These are phyloP conservation scores for Alopecurus myosuroides DNA, from an alignment of 176 grass and related monocot species.

Conservation along the genomic window DNA sequence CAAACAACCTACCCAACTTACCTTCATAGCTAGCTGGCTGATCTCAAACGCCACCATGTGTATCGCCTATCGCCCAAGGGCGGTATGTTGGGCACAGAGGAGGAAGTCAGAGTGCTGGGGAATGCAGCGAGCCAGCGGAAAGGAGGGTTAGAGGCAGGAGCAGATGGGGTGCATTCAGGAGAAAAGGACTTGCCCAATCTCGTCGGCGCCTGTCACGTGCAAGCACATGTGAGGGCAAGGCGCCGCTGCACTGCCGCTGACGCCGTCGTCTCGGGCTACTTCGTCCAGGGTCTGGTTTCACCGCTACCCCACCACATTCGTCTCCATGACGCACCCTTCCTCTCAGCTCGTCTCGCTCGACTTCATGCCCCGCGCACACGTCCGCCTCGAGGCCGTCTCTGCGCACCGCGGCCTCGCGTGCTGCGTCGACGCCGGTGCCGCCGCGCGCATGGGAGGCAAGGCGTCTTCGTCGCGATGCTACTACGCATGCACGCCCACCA, in stretches of 20 bases:
- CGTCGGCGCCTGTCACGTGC: too few species aligned
- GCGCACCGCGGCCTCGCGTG: constrained; percentile 31
- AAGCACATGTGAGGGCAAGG: too few species aligned
- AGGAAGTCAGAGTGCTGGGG: too few species aligned
- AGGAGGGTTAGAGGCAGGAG: too few species aligned
- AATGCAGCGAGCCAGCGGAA: too few species aligned
- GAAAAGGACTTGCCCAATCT: too few species aligned
- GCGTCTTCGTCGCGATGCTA: background rate
- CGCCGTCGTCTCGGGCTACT: constrained; percentile 29
- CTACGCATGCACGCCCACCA: constrained; percentile 45
- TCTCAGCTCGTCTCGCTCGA: constrained; percentile 3
- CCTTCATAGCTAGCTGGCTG: too few species aligned
- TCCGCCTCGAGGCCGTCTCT: constrained; percentile 29
- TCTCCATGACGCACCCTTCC: constrained; percentile 3
- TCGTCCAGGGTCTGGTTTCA: constrained; percentile 25
- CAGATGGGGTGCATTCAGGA: too few species aligned
- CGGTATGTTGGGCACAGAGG: too few species aligned
- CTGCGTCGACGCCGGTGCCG: constrained; percentile 26
- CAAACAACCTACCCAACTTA: too few species aligned
- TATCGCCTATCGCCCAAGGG: too few species aligned
- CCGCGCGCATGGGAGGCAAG: background rate
- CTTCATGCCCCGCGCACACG: constrained; percentile 27
- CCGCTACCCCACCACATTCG: constrained; percentile 24
- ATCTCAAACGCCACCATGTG: too few species aligned
- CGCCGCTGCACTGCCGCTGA: constrained; percentile 26